These are phyloP conservation scores for Xylaria cubensis DNA, from an alignment of 495 filamentous ascomycete species.

Conservation along the genomic window DNA sequence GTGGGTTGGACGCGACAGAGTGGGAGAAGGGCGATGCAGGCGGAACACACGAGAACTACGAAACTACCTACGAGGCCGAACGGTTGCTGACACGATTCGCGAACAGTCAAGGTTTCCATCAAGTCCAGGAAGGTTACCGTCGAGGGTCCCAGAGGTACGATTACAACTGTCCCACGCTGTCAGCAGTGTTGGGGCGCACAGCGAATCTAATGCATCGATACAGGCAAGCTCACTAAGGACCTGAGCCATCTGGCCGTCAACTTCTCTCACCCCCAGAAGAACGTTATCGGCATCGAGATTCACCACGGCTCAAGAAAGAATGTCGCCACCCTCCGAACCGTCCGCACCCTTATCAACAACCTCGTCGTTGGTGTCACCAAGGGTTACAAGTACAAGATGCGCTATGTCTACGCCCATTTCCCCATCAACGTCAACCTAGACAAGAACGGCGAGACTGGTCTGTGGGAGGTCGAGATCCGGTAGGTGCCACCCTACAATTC, in stretches of 20 bases:
- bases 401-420: constrained; percentile 99
- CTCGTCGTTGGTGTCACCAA: constrained; percentile 96
- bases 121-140: constrained; percentile 94
- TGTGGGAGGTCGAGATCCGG: constrained; percentile 95
- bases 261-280: constrained; percentile 82
- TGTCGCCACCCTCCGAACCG: constrained; percentile 95
- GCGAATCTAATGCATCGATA: constrained; percentile 37
- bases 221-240: constrained; percentile 93
- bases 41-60: constrained; percentile 30
- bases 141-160: constrained; percentile 85
- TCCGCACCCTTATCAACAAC: constrained; percentile 97
- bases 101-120: constrained; percentile 90
- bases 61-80: constrained; percentile 19
- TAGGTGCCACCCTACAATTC: constrained; percentile 53
- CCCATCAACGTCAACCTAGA: constrained; percentile 99
- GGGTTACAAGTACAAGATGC: constrained; percentile 99
- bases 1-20: background rate
- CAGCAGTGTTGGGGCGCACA: background rate
- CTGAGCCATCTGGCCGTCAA: constrained; percentile 94
- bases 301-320: constrained; percentile 98
- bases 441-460: constrained; percentile 89
- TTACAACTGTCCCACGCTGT: background rate
- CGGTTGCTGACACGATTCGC: constrained; percentile 48
- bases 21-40: constrained; percentile 23
- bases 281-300: constrained; percentile 91